Conservation (phyloP, 768 basidiomycete species). For the Pholiota conissans region DNA sequence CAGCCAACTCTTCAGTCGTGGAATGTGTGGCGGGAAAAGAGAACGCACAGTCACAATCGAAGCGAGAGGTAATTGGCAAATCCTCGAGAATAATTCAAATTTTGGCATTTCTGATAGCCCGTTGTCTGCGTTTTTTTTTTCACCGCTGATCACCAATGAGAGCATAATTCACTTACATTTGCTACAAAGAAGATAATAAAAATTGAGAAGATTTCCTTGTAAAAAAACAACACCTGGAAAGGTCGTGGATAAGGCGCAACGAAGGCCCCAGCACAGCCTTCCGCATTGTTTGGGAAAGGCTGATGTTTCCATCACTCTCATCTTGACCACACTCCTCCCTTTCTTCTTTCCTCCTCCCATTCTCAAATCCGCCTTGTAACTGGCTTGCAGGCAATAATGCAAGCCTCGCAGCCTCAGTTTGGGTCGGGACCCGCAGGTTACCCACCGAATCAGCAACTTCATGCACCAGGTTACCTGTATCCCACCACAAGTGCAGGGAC, state of each 20-base stretch:
- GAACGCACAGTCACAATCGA: too few species aligned
- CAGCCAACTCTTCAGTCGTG: too few species aligned
- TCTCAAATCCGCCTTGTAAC: conserved; percentile 5
- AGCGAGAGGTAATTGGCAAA: too few species aligned
- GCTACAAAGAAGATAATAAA: too few species aligned
- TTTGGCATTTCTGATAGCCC: too few species aligned
- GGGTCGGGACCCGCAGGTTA: neutral
- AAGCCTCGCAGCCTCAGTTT: neutral
- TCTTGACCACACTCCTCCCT: neutral
- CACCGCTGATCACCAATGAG: too few species aligned
- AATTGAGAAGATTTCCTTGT: too few species aligned
- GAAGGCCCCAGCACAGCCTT: conserved; percentile 5
- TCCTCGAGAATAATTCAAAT: too few species aligned
- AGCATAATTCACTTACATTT: too few species aligned
- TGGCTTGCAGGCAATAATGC: conserved; percentile 7
- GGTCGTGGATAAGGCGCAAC: neutral
- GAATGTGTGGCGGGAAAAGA: too few species aligned
- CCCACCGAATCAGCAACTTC: neutral
- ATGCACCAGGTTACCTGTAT: neutral
- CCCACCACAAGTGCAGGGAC: neutral
- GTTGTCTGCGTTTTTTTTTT: too few species aligned
- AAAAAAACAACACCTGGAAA: neutral
- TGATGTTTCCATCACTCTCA: neutral
- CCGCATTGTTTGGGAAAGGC: neutral
- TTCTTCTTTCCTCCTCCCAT: neutral